Evolutionary conservation across 2,329 filamentous ascomycete species (phyloP).

Genomic region (Talaromyces albobiverticillius): DNA sequence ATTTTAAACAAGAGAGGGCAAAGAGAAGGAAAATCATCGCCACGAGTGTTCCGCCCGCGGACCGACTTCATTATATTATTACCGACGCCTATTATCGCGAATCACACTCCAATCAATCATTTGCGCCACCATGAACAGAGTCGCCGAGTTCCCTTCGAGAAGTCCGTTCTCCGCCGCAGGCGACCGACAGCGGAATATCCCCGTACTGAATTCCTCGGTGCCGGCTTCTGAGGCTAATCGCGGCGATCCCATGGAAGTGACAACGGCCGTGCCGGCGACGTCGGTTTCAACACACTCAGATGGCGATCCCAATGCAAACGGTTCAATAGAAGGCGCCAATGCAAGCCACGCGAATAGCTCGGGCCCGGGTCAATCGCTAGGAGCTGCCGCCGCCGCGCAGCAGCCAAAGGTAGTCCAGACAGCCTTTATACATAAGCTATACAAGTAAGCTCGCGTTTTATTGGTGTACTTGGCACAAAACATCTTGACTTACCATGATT

Average conservation of each 20-base stretch:
- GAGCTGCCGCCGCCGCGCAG: slow-evolving; percentile 61
- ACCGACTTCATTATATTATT: not conserved
- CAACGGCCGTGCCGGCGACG: slow-evolving; percentile 44
- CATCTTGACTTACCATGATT: not conserved
- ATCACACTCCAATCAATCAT: not conserved
- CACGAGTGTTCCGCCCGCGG: not conserved
- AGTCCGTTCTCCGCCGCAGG: slow-evolving; percentile 44
- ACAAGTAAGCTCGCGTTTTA: slow-evolving; percentile 67
- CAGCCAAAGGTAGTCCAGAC: slow-evolving; percentile 98
- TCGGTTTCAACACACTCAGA: slow-evolving; percentile 52
- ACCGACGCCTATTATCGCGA: not conserved
- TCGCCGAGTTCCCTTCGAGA: slow-evolving; percentile 41
- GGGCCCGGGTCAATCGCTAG: slow-evolving; percentile 32
- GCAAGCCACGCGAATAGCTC: slow-evolving; percentile 20
- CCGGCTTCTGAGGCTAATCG: slow-evolving; percentile 42
- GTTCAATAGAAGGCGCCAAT: slow-evolving; percentile 27
- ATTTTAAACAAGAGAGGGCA: not conserved
- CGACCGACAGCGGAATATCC: slow-evolving; percentile 50
- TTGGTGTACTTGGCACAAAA: not conserved
- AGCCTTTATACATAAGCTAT: slow-evolving; percentile 97
- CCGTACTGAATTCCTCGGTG: slow-evolving; percentile 50
- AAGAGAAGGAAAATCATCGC: not conserved
- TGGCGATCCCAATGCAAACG: slow-evolving; percentile 44
- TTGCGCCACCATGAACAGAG: slow-evolving; percentile 34
- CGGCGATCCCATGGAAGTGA: slow-evolving; percentile 56